Conservation (phyloP, 495 filamentous ascomycete species). For the Daldinia bambusicola region DNA sequence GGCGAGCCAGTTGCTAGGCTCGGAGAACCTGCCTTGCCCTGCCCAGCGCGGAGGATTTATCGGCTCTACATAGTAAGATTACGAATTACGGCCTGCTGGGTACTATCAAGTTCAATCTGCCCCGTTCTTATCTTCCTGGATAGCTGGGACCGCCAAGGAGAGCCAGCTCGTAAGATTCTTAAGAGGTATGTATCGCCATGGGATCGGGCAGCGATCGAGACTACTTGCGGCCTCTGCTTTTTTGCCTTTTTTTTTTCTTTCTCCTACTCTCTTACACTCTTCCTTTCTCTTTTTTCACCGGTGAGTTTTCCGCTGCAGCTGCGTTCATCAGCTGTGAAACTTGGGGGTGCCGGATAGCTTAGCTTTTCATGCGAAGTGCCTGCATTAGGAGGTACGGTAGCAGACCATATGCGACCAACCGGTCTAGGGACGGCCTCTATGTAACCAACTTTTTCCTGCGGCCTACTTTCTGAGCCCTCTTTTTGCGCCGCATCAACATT, state of each 20-base stretch:
- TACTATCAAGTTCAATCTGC: conserved; percentile 18
- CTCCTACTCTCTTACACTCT: too few relatives aligned
- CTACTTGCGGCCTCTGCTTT: background rate
- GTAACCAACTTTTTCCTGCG: conserved; percentile 12
- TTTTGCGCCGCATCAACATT: conserved; percentile 37
- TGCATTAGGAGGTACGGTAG: conserved; percentile 3
- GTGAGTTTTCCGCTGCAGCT: background rate
- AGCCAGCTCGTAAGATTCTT: conserved; percentile 1
- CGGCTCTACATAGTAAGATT: conserved; percentile 4
- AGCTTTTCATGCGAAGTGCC: conserved; percentile 6
- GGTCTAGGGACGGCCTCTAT: conserved; percentile 21
- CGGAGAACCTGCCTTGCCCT: conserved; percentile 13
- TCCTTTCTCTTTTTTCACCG: background rate
- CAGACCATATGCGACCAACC: conserved; percentile 3
- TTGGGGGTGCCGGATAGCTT: background rate
- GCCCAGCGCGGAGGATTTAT: conserved; percentile 31
- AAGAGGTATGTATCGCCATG: conserved; percentile 12
- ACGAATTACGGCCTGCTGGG: conserved; percentile 14
- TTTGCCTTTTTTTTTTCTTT: conserved; percentile 8
- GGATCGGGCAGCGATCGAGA: conserved; percentile 40
- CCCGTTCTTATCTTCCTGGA: conserved; percentile 23
- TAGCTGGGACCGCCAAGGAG: background rate
- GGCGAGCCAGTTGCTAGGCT: conserved; percentile 11
- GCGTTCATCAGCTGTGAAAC: background rate
- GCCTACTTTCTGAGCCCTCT: conserved; percentile 5